Percentiles rank a stretch among this genome's conserved stretches.
Conservation (phyloP, 2,329 filamentous ascomycete species). For the Aureobasidium sp. region DNA sequence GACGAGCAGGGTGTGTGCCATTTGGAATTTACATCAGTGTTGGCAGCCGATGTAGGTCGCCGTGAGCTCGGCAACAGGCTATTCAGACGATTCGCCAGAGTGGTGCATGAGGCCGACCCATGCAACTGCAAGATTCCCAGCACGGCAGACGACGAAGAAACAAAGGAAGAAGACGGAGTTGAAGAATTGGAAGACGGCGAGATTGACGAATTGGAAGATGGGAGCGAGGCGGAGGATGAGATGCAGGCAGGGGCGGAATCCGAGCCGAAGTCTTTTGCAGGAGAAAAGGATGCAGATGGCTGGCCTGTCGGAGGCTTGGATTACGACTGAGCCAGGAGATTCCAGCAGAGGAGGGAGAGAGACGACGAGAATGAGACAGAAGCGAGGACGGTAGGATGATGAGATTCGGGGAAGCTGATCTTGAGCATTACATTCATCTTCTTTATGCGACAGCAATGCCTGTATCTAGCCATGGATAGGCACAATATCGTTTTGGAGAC, state of each 20-base stretch:
- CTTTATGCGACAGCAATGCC: background rate
- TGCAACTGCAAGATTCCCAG: background rate
- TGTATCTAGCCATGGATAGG: background rate
- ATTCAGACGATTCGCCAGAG: background rate
- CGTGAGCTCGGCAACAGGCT: background rate
- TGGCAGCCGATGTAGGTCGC: background rate
- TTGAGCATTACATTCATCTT: background rate
- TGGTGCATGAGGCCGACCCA: background rate
- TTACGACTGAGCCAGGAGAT: background rate
- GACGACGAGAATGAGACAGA: background rate
- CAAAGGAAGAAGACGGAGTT: background rate
- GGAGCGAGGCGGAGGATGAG: background rate
- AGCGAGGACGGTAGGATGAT: background rate
- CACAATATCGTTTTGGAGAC: background rate
- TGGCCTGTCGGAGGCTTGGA: constrained; percentile 3
- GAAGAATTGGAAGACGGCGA: background rate
- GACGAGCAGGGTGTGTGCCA: background rate
- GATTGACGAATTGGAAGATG: background rate
- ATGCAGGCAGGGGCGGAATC: background rate
- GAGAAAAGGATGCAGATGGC: background rate
- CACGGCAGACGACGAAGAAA: background rate
- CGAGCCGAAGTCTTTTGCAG: background rate
- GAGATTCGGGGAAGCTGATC: background rate
- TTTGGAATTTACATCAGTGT: background rate
- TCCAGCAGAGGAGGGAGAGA: background rate